Evolutionary conservation across 192 early-diverging fungal species (phyloP).

Genomic region (Dimargaris xerosporica): DNA sequence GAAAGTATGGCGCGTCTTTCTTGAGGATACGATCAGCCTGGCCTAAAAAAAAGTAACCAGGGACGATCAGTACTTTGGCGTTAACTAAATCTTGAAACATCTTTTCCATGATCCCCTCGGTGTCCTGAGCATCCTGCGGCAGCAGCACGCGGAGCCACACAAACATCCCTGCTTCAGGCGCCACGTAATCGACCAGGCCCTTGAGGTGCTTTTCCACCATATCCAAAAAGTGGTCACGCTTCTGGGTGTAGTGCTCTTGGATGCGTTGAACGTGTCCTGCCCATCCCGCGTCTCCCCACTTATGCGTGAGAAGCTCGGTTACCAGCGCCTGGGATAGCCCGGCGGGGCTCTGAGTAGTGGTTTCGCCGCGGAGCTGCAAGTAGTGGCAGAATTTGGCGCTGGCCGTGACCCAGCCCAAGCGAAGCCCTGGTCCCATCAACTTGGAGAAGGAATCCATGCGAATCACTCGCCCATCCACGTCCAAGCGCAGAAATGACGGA

Average conservation of each 20-base stretch:
- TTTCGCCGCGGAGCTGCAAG: constrained; percentile 68
- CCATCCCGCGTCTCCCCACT: constrained; percentile 76
- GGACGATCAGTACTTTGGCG: constrained; percentile 53
- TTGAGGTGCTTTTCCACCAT: constrained; percentile 43
- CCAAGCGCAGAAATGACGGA: constrained; percentile 77
- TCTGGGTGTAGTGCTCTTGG: constrained; percentile 54
- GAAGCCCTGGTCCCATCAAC: constrained; percentile 72
- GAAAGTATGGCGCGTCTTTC: neutral
- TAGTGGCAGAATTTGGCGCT: constrained; percentile 52
- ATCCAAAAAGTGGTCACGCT: constrained; percentile 50
- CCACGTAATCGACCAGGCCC: constrained; percentile 37
- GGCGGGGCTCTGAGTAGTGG: constrained; percentile 69
- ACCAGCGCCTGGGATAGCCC: constrained; percentile 68
- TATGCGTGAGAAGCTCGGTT: constrained; percentile 44
- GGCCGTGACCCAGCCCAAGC: constrained; percentile 66
- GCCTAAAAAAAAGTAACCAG: constrained; percentile 39
- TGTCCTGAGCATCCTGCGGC: constrained; percentile 19
- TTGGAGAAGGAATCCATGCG: constrained; percentile 90
- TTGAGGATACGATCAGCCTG: neutral
- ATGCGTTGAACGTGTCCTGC: constrained; percentile 49
- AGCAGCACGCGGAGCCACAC: constrained; percentile 59
- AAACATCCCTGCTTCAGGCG: constrained; percentile 78
- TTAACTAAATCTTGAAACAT: constrained; percentile 43
- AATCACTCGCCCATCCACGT: constrained; percentile 74
- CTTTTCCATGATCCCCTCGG: constrained; percentile 35